phyloP scores from a whole-genome alignment of 2,329 filamentous ascomycete species.

The Colletotrichum orchidophilum region DNA sequence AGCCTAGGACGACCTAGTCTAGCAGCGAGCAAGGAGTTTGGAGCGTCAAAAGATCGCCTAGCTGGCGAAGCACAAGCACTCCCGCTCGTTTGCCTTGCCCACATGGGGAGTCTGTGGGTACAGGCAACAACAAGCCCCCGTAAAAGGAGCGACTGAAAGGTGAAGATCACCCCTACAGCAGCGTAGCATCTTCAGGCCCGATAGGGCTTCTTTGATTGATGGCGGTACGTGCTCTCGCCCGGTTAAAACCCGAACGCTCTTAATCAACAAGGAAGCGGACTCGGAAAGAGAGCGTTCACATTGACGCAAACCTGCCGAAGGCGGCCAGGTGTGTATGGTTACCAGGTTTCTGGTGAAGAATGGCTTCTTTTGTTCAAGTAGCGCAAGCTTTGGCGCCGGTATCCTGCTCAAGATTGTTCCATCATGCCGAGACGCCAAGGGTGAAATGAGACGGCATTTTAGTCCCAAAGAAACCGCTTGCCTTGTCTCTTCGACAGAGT shows the following conservation, averaged over 20 bases:
- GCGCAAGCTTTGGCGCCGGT: neutral
- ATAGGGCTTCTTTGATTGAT: neutral
- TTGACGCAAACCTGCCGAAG: neutral
- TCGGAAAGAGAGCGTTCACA: neutral
- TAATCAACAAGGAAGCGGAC: neutral
- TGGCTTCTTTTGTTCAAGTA: neutral
- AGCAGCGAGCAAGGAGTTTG: neutral
- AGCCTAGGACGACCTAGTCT: neutral
- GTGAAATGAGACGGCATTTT: neutral
- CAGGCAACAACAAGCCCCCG: neutral
- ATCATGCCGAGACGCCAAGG: neutral
- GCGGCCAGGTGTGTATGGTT: neutral
- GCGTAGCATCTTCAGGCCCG: neutral
- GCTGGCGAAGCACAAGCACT: neutral
- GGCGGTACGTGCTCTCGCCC: neutral
- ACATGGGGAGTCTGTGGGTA: neutral
- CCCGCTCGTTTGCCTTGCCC: neutral
- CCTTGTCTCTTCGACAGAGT: neutral
- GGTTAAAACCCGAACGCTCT: neutral
- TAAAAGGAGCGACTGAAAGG: neutral
- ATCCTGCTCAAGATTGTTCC: neutral
- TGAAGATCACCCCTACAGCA: neutral
- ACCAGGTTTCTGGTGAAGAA: constrained; percentile 10
- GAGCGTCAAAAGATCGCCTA: neutral
- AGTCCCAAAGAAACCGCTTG: neutral